phyloP scores from a whole-genome alignment of 192 early-diverging fungal genomes.

The Jimgerdemannia flammicorona region DNA sequence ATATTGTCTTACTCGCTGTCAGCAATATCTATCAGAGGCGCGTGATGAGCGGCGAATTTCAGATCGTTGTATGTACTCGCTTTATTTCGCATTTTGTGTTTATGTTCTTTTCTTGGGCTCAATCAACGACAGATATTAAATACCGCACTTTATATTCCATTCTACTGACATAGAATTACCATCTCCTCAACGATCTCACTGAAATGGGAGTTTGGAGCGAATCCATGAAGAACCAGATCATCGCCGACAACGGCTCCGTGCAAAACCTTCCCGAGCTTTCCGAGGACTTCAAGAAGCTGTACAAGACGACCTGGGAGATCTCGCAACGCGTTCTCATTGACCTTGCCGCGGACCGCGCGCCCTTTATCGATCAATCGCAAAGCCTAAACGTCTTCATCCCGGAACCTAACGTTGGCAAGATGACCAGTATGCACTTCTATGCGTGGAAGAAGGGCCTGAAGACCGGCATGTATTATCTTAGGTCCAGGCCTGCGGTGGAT shows the following conservation, averaged over 20 bases:
- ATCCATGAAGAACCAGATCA: slow-evolving; percentile 90
- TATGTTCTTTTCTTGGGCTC: no score
- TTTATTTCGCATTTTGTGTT: background rate
- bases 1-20: no score
- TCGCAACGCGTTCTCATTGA: slow-evolving; percentile 86
- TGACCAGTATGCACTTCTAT: slow-evolving; percentile 98
- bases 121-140: no score
- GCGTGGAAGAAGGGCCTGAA: slow-evolving; percentile 95
- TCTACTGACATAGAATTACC: slow-evolving; percentile 57
- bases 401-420: slow-evolving; percentile 85
- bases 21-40: slow-evolving; percentile 96
- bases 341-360: slow-evolving; percentile 93
- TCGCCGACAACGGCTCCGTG: slow-evolving; percentile 87
- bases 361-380: slow-evolving; percentile 96
- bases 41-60: slow-evolving; percentile 95
- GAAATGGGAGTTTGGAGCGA: slow-evolving; percentile 93
- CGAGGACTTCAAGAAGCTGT: slow-evolving; percentile 80
- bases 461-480: slow-evolving; percentile 98
- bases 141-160: background rate
- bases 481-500: slow-evolving; percentile 88
- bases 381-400: slow-evolving; percentile 93
- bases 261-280: slow-evolving; percentile 76
- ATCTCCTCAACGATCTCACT: slow-evolving; percentile 89
- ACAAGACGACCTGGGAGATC: slow-evolving; percentile 98
- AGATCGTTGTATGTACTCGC: slow-evolving; percentile 67